Percentiles rank a stretch among this genome's conserved stretches.
These are phyloP conservation scores for Ophiostoma angusticollis DNA, from an alignment of 2,329 filamentous ascomycete genomes.

Conservation along the genomic window DNA sequence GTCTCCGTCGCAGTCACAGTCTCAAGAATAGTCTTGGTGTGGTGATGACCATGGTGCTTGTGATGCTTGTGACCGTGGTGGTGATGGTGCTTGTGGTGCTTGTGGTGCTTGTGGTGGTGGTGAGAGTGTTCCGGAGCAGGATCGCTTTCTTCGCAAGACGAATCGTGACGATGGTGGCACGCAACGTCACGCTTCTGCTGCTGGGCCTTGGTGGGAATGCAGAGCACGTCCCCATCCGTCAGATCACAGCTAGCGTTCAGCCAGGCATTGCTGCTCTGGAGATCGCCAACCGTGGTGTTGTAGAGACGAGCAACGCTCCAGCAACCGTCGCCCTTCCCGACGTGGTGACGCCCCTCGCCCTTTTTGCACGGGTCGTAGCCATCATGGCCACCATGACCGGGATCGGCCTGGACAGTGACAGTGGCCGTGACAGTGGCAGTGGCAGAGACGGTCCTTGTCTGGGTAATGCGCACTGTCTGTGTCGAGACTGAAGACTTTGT, in stretches of 20 bases:
- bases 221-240: constrained; percentile 4
- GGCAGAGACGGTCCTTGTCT: not conserved
- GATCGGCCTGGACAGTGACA: not conserved
- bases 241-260: constrained; percentile 4
- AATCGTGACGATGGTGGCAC: constrained; percentile 1
- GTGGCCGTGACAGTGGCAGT: not conserved
- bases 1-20: not conserved
- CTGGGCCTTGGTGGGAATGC: constrained; percentile 4
- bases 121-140: not conserved
- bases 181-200: constrained; percentile 7
- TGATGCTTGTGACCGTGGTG: not conserved
- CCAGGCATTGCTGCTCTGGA: constrained; percentile 6
- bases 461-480: too few relatives aligned
- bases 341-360: constrained; percentile 4
- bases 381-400: not conserved
- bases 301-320: constrained; percentile 3
- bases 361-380: not conserved
- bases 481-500: too few relatives aligned
- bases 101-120: constrained; percentile 1
- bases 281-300: constrained; percentile 7
- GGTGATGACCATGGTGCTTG: not conserved
- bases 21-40: not conserved
- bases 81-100: not conserved
- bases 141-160: too few relatives aligned
- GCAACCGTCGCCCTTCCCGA: constrained; percentile 6